Evolutionary conservation across 805 yeast genomes (phyloP), one percentile per base, ranked within the genome.

Genomic region (Barnettozyma pratensis): DNA sequence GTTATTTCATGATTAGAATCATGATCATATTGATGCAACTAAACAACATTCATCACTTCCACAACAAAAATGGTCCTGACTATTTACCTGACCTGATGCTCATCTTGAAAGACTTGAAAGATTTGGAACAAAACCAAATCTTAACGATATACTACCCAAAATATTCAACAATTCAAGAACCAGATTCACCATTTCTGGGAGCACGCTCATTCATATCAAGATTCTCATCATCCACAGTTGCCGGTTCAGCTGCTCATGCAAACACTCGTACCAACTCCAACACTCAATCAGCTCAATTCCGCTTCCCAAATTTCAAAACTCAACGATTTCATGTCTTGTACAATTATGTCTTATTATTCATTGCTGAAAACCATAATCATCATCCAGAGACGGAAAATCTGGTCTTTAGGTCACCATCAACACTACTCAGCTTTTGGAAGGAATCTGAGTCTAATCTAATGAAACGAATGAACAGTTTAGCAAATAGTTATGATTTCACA

Each of bases 81-180:
- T 19, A 19, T 19, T 19, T 19, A 19, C 19, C 19, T 19, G 19
- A 19, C 19, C 19, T 19, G 19, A 19, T 19, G 19, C 19, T 19
- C 19, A 44, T 50, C 10, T 31, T 53, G 12, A 35, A 42, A 6
- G 53, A 55, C 7, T 14, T 59, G 31, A 58, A 58, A 35, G 40
- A 46, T 8, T 44, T 59, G 28, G 61, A 59, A 37, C 38, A 47
- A 43, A 59, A 58, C 36, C 51, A 50, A 27, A 56, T 58, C 40
- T 19, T 53, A 12, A 29, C 50, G 8, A 45, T 53, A 14, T 54
- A 45, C 28, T 45, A 49, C 26, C 60, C 60, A 53, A 42, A 6
- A 38, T 45, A 8, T 40, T 49, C 44, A 30, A 36, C 32, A 39
- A 32, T 25, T 37, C 49, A 37, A 42, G 19, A 37, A 19, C 39